phyloP scores from a whole-genome alignment of 176 grass and related monocot genomes.

The Saccharum spontaneum region DNA sequence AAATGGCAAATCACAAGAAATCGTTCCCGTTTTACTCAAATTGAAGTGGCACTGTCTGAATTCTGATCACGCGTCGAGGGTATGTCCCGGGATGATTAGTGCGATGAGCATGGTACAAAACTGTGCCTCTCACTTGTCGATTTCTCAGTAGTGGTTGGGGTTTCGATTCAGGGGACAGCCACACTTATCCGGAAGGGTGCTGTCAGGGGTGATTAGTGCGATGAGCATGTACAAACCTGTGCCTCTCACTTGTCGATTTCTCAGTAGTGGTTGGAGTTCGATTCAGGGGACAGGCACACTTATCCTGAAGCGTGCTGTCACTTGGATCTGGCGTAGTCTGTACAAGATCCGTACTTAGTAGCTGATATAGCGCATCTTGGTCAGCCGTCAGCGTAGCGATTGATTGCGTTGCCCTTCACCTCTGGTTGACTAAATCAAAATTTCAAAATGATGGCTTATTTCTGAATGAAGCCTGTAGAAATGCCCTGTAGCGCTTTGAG shows the following conservation, averaged over 20 bases:
- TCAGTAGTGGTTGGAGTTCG: not conserved
- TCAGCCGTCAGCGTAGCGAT: not conserved
- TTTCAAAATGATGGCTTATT: not conserved
- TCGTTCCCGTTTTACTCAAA: not conserved
- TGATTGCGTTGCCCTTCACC: not conserved
- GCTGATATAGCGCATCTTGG: not conserved
- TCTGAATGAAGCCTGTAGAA: not conserved
- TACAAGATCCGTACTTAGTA: not conserved
- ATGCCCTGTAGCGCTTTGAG: not conserved
- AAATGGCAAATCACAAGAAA: not conserved
- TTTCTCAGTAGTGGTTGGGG: not conserved
- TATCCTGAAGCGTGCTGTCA: not conserved
- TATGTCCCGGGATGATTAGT: not conserved
- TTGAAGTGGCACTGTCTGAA: not conserved
- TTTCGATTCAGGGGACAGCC: not conserved
- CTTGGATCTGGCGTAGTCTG: constrained; percentile 18
- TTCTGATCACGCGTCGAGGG: not conserved
- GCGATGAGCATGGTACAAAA: not conserved
- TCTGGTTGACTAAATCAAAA: constrained; percentile 12
- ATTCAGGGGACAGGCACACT: not conserved
- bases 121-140: not conserved
- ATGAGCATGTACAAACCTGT: constrained; percentile 8
- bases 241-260: not conserved
- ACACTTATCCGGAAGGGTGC: not conserved
- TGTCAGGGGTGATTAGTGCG: not conserved